A percentile compares a stretch with the other conserved stretches of the same genome.
Evolutionary conservation across 169 alveolate genomes (phyloP).

Genomic region (Plasmodium gonderi): DNA sequence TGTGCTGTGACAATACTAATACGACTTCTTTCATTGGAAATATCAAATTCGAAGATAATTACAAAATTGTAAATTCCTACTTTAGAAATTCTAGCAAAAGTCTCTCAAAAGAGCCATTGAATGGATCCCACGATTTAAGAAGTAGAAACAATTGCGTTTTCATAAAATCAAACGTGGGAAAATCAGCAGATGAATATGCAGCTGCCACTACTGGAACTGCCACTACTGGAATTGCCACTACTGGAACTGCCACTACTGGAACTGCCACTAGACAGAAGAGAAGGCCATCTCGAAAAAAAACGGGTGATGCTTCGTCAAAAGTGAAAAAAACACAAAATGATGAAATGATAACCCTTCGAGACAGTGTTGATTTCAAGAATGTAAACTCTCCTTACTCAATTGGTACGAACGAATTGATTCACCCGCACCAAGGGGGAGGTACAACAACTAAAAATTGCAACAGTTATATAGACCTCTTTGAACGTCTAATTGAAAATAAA

Average conservation of each 20-base stretch:
- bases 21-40: not conserved
- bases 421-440: not conserved
- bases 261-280: not conserved
- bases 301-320: not conserved
- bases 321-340: not conserved
- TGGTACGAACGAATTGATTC: not conserved
- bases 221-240: not conserved
- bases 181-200: too few species aligned
- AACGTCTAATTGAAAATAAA: slow-evolving; percentile 39
- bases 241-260: too few species aligned
- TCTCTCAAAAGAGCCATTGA: too few species aligned
- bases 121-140: too few species aligned
- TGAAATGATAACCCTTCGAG: not conserved
- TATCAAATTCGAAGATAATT: not conserved
- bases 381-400: not conserved
- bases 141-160: too few species aligned
- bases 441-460: not conserved
- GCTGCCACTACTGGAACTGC: too few species aligned
- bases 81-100: too few species aligned
- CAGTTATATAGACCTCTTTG: slow-evolving; percentile 19
- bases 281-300: not conserved
- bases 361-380: not conserved
- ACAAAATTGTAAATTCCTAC: not conserved
- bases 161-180: too few species aligned
- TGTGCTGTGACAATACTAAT: not conserved